phyloP scores from a whole-genome alignment of 257 asterid species.

The Agastache rugosa region DNA sequence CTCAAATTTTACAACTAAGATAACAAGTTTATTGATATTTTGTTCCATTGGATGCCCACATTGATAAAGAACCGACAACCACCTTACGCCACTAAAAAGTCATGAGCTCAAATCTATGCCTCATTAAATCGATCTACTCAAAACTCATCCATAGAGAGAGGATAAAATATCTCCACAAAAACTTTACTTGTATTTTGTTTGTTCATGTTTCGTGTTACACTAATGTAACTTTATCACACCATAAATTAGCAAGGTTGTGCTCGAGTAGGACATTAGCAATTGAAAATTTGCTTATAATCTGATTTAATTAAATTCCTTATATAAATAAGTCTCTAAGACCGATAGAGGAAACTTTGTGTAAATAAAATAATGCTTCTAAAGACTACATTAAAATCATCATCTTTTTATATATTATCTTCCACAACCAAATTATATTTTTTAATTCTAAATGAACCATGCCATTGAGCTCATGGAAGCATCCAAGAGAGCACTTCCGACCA shows the following conservation, averaged over 20 bases:
- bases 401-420: conserved; percentile 32
- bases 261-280: background rate
- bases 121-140: background rate
- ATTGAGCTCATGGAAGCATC: conserved; percentile 39
- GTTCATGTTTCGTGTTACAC: background rate
- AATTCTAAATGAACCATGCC: conserved; percentile 14
- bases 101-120: background rate
- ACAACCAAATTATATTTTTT: conserved; percentile 24
- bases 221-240: background rate
- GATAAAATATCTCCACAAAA: no score
- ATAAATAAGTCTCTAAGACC: background rate
- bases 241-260: background rate
- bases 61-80: background rate
- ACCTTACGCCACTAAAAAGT: background rate
- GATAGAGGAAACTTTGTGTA: background rate
- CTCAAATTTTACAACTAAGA: background rate
- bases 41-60: background rate
- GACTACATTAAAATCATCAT: conserved; percentile 24
- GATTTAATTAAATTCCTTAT: background rate
- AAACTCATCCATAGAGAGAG: background rate
- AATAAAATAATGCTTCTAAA: conserved; percentile 21
- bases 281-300: background rate
- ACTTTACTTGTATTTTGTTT: no score
- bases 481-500: conserved; percentile 15
- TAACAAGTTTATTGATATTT: background rate